These are phyloP conservation scores for Neoarthrinium moseri DNA, from an alignment of 2,329 filamentous ascomycete genomes.

Conservation along the genomic window DNA sequence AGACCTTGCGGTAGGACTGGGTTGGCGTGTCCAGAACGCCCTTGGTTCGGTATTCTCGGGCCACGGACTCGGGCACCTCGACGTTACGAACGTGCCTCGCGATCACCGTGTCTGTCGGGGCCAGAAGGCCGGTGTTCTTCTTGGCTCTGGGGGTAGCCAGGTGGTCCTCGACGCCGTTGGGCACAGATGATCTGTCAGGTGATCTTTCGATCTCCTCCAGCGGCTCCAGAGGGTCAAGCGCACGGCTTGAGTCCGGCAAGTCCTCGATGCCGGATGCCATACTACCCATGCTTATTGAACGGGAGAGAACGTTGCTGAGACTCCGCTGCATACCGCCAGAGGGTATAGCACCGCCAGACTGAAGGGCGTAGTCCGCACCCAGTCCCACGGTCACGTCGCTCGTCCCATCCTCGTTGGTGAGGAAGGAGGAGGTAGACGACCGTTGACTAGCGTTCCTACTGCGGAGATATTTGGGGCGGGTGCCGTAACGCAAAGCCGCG, in stretches of 20 bases:
- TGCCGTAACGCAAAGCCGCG: conserved; percentile 42
- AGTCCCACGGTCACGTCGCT: conserved; percentile 70
- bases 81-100: conserved; percentile 87
- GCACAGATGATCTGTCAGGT: conserved; percentile 28
- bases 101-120: conserved; percentile 84
- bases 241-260: conserved; percentile 40
- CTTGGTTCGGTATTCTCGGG: conserved; percentile 80
- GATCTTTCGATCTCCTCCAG: conserved; percentile 45
- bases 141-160: conserved; percentile 71
- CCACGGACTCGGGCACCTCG: conserved; percentile 85
- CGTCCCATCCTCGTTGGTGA: conserved; percentile 61
- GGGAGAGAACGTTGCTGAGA: conserved; percentile 59
- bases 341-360: conserved; percentile 75
- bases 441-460: conserved; percentile 57
- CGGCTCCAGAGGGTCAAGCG: conserved; percentile 44
- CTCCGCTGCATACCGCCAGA: conserved; percentile 48
- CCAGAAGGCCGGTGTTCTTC: conserved; percentile 49
- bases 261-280: conserved; percentile 77
- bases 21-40: conserved; percentile 60
- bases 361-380: conserved; percentile 75
- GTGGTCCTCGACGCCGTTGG: conserved; percentile 37
- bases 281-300: conserved; percentile 84
- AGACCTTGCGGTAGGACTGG: conserved; percentile 38
- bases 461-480: conserved; percentile 55
- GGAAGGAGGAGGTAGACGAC: conserved; percentile 60